Evolutionary conservation across 306 rosid species (phyloP).

Genomic region (Gynostemma pentaphyllum): DNA sequence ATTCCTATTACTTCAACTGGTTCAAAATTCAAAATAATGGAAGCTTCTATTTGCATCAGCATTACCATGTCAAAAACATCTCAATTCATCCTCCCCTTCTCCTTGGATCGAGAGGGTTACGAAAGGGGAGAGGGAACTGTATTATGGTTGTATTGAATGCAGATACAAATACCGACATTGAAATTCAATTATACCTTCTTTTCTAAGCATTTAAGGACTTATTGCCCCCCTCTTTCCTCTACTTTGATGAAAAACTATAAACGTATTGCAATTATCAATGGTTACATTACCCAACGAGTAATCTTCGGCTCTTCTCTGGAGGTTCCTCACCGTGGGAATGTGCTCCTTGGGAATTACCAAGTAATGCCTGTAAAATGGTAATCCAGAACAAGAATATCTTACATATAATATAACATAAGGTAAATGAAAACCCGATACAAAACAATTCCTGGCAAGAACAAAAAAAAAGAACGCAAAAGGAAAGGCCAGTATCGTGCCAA

Average conservation of each 20-base stretch:
- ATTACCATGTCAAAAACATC: too few species aligned
- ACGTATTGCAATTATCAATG: constrained; percentile 1
- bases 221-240: not conserved
- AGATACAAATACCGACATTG: not conserved
- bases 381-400: not conserved
- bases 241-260: not conserved
- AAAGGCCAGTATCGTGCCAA: not conserved
- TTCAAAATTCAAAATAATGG: too few species aligned
- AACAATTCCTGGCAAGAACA: not conserved
- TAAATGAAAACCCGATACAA: not conserved
- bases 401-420: not conserved
- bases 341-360: constrained; percentile 55
- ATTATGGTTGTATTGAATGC: not conserved
- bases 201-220: not conserved
- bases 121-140: not conserved
- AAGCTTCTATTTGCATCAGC: too few species aligned
- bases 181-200: not conserved
- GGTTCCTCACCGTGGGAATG: constrained; percentile 47
- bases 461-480: not conserved
- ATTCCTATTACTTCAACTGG: too few species aligned
- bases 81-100: too few species aligned
- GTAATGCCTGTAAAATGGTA: constrained; percentile 40
- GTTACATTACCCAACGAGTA: constrained; percentile 39
- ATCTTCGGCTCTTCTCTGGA: constrained; percentile 37
- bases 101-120: not conserved